Evolutionary conservation across 805 yeast genomes (phyloP), one percentile per base, ranked within the genome.

Genomic region (Ogataea thermomethanolica): DNA sequence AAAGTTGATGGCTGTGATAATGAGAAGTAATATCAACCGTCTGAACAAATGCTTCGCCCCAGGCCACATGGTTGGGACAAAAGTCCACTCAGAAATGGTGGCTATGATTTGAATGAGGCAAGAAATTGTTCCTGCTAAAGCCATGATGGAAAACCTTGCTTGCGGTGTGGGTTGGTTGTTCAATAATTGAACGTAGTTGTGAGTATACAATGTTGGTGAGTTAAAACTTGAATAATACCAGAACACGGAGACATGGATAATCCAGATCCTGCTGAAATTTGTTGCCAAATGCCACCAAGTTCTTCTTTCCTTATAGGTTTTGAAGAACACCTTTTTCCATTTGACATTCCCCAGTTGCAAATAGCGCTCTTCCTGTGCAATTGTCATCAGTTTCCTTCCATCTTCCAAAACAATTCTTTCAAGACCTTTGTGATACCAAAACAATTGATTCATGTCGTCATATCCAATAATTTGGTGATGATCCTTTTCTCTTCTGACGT

Each of bases 401-500:
- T 70, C 69, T 2, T 48, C 33, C 7, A 72, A 50, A 22, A 41
- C 46, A 12, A 75, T 56, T 28, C 57, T 54, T 12, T 50, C 37
- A 4, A 74, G 46, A 11, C 69, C 67, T 33, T 63, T 51, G 2
- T 62, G 58, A 43, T 65, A 66, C 79, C 80, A 75, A 43, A 75
- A 75, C 13, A 68, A 58, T 47, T 72, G 79, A 48, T 75, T 74
- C 27, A 73, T 56, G 48, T 75, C 80, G 52, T 75, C 80, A 49
- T 83, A 61, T 46, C 85, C 74, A 59, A 79, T 56, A 57, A 80
- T 68, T 49, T 74, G 58, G 59, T 70, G 58, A 68, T 80, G 93
- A 64, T 87, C 93, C 51, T 73, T 73, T 54, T 79, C 89, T 45
- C 79, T 76, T 61, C 79, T 76, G 26, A 72, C 69, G 64, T 73